Conservation (phyloP, 106 monocot genomes). For the Vanilla planifolia region DNA sequence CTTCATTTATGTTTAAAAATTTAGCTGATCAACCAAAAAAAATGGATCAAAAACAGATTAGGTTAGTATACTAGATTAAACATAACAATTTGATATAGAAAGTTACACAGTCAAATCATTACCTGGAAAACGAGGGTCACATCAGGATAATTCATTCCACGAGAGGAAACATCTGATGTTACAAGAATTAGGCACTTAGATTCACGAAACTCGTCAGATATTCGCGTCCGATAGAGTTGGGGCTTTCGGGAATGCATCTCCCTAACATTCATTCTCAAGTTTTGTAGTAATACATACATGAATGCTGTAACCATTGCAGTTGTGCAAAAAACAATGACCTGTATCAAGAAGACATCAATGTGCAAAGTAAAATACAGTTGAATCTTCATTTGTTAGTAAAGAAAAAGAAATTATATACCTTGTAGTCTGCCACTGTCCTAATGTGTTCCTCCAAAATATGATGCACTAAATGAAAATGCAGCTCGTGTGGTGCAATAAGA, state of each 20-base stretch:
- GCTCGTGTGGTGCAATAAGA: slow-evolving; percentile 70
- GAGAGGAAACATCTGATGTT: slow-evolving; percentile 85
- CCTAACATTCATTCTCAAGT: slow-evolving; percentile 87
- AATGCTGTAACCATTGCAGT: slow-evolving; percentile 84
- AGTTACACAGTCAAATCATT: slow-evolving; percentile 1
- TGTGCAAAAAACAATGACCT: slow-evolving; percentile 93
- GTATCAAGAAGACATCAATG: slow-evolving; percentile 1
- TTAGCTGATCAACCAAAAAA: too few species aligned
- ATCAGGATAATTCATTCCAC: slow-evolving; percentile 91
- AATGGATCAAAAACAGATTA: too few species aligned
- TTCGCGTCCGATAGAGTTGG: slow-evolving; percentile 74
- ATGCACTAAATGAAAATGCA: slow-evolving; percentile 74
- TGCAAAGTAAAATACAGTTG: background rate
- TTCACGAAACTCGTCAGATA: slow-evolving; percentile 85
- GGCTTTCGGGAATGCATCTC: slow-evolving; percentile 94
- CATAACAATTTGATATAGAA: background rate
- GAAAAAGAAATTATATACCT: slow-evolving; percentile 37
- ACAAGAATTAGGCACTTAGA: slow-evolving; percentile 76
- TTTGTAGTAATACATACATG: slow-evolving; percentile 52
- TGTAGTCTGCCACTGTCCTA: slow-evolving; percentile 66
- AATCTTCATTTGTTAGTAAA: background rate
- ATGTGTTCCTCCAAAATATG: slow-evolving; percentile 76
- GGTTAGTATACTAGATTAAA: too few species aligned
- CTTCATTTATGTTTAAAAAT: too few species aligned
- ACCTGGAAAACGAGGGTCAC: slow-evolving; percentile 98